Base-by-base conservation (phyloP, 176 grass and related monocot species). In the Musa troglodytarum region DNA sequence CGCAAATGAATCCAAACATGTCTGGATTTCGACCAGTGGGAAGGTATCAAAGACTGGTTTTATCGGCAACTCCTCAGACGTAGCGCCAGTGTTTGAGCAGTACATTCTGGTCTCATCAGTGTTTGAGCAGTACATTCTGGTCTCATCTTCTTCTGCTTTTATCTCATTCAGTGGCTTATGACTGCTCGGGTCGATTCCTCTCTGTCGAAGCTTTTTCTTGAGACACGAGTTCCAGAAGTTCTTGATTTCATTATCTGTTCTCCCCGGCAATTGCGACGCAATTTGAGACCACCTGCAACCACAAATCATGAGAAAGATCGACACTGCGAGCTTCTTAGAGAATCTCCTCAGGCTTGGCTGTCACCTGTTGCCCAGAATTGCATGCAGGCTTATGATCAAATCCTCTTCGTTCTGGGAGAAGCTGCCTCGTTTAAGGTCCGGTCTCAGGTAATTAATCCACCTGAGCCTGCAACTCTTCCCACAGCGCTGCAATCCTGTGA, bases 231-330 rank as follows among this genome's bases (percentile, higher is more conserved):
- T 93, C 84, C 87, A 93, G 19, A 81, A 93, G 65, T 93, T 93
- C 70, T 93, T 93, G 54, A 93, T 90, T 72, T 93, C 90, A 54
- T 93, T 93, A 53, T 93, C 90, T 20, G 90, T 89, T 25, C 90
- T 82, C 73, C 89, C 89, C 1, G 86, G 89, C 43, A 92, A 74
- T 56, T 86, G 83, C 63, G 79, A 66, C 14, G 89, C 89, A 50
- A 92, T 92, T 75, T 84, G 79, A 1, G 89, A 85, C 89, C 89
- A 92, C 26, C 89, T 89, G 79, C 29, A 68, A 9, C 10, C 22
- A 79, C 17, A 13, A 77, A 82, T 26, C 9, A n/a, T 19, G 26
- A 26, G 20, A 77, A 26, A 77, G 20, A 50, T 3, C 2, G 50
- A 34, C 0, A 24, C 21, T 21, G 20, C n/a, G 69, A 0, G 28